Percentiles rank a stretch among this genome's conserved stretches.
Evolutionary conservation across 306 rosid species (phyloP).

Genomic region (Prunus davidiana): DNA sequence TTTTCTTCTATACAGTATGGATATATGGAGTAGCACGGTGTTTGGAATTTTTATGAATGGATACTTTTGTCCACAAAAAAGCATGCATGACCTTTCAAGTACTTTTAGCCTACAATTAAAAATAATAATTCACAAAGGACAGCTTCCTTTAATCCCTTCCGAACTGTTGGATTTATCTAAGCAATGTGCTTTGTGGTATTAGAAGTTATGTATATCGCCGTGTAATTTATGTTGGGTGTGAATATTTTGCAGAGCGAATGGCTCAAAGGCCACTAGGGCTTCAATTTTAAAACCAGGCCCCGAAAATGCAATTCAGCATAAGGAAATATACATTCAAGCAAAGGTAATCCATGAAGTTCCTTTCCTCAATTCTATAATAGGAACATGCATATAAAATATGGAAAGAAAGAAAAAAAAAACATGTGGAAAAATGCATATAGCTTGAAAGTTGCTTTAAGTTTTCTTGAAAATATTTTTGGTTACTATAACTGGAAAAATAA

Average conservation of each 20-base stretch:
- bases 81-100: background rate
- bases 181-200: background rate
- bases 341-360: conserved; percentile 46
- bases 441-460: background rate
- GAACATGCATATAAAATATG: background rate
- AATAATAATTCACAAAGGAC: background rate
- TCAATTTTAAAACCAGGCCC: conserved; percentile 62
- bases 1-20: background rate
- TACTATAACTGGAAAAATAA: background rate
- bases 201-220: background rate
- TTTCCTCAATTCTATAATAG: background rate
- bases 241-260: conserved; percentile 51
- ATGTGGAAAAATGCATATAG: background rate
- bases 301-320: conserved; percentile 51
- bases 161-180: background rate
- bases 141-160: background rate
- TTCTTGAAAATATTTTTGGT: background rate
- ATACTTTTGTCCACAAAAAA: background rate
- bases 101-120: background rate
- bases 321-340: conserved; percentile 88
- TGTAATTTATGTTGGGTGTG: conserved; percentile 1
- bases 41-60: background rate
- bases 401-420: background rate
- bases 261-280: conserved; percentile 25
- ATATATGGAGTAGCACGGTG: too few species aligned